Conservation (phyloP, 345 rosid species). For the Camelina laxa region DNA sequence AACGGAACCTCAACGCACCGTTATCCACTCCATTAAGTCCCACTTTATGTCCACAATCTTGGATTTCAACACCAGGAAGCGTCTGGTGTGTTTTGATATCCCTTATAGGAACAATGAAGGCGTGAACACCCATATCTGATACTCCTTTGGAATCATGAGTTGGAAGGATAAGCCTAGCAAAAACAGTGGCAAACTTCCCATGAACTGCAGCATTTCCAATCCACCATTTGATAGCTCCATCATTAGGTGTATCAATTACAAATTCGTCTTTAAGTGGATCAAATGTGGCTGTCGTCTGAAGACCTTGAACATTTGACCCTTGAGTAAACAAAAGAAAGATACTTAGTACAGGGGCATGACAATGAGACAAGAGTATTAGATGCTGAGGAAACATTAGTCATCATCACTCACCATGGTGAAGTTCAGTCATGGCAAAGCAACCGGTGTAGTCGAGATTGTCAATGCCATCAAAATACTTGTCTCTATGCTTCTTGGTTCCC, state of each 20-base stretch:
- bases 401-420: slow-evolving; percentile 80
- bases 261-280: slow-evolving; percentile 86
- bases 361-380: neutral
- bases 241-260: slow-evolving; percentile 78
- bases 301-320: slow-evolving; percentile 96
- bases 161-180: slow-evolving; percentile 86
- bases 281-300: slow-evolving; percentile 87
- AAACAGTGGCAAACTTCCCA: slow-evolving; percentile 94
- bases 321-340: slow-evolving; percentile 29
- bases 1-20: slow-evolving; percentile 85
- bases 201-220: slow-evolving; percentile 99
- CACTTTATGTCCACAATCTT: slow-evolving; percentile 95
- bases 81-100: slow-evolving; percentile 80
- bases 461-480: slow-evolving; percentile 84
- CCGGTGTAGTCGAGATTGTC: slow-evolving; percentile 88
- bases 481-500: slow-evolving; percentile 95
- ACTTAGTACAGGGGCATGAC: slow-evolving; percentile 4
- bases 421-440: slow-evolving; percentile 99
- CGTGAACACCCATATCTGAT: slow-evolving; percentile 96
- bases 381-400: neutral
- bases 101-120: slow-evolving; percentile 94
- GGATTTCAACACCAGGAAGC: slow-evolving; percentile 90
- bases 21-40: slow-evolving; percentile 98
- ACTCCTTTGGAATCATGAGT: slow-evolving; percentile 75
- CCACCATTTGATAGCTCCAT: slow-evolving; percentile 99